Percentiles rank a stretch among this genome's conserved stretches.
These are phyloP conservation scores for Saccharomyces hybrid DNA, from an alignment of 1,139 yeast species.

Conservation along the genomic window DNA sequence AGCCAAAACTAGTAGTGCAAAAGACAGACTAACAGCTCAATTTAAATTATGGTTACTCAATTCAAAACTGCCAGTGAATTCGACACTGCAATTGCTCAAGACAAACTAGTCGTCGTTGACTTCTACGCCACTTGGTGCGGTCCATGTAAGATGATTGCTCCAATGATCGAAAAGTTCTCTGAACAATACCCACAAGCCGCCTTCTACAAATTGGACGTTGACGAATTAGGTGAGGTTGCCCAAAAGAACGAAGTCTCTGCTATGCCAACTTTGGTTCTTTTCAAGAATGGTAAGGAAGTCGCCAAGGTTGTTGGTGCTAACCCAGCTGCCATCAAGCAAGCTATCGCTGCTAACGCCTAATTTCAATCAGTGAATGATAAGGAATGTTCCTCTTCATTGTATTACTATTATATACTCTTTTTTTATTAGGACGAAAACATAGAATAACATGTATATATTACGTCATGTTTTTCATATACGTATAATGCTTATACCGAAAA, in stretches of 20 bases:
- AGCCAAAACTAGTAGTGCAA: not conserved
- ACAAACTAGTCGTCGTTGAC: constrained; percentile 76
- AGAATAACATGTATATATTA: not conserved
- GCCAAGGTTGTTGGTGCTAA: constrained; percentile 81
- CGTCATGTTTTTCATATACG: not conserved
- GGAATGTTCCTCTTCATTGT: not conserved
- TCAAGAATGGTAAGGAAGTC: constrained; percentile 66
- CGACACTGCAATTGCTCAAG: constrained; percentile 47
- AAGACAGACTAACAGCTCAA: not conserved
- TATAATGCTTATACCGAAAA: not conserved
- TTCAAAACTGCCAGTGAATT: constrained; percentile 52
- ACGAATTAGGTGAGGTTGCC: constrained; percentile 67
- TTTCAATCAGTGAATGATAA: not conserved
- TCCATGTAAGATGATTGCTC: constrained; percentile 93
- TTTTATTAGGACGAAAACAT: not conserved
- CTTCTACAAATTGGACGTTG: constrained; percentile 83
- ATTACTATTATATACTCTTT: not conserved
- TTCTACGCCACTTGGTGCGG: constrained; percentile 97
- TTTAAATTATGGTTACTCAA: constrained; percentile 37
- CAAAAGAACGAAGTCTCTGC: constrained; percentile 66
- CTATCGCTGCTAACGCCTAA: constrained; percentile 51
- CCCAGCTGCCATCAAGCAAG: constrained; percentile 70
- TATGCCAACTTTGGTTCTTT: constrained; percentile 83
- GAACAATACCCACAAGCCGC: constrained; percentile 49
- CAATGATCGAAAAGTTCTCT: constrained; percentile 72